Evolutionary conservation across 2,329 filamentous ascomycete genomes (phyloP), one percentile per base, ranked within the genome.

Genomic region (Metarhizium rileyi): DNA sequence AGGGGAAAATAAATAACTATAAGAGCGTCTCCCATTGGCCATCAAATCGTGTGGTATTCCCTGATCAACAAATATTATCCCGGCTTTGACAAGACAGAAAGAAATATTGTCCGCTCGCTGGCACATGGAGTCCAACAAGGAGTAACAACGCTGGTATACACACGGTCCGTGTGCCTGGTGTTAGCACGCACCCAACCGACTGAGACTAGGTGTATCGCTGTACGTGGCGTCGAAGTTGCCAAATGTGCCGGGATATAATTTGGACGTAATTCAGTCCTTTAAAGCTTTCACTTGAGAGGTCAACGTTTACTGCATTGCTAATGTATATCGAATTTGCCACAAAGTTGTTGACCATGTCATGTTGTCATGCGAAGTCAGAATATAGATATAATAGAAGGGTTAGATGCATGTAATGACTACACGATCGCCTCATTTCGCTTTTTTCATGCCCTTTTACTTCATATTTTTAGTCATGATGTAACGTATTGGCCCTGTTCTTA

Each of bases 161-260:
- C 54, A 27, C 54, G 44, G 42, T 56, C 54, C 50, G 53, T 9
- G 20, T 46, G 18, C 42, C 25, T 22, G 18, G 40, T 7, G 2
- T 3, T 7, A 51, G 44, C 9, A 44, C 46, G 54, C 48, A 44
- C 54, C 54, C 16, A 50, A 46, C 1, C 54, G 36, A 14, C 50
- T 52, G 10, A 55, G 45, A 26, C 52, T 51, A n/a, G 54, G 48
- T 26, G 52, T 52, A 35, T 55, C 54, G 16, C 52, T 56, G n/a
- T 52, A 54, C 54, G 49, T 56, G 54, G 50, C 54, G 54, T 46
- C 54, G 54, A 4, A 56, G 48, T 28, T 56, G n/a, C n/a, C n/a
- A n/a, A n/a, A n/a, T n/a, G n/a, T n/a, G n/a, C n/a, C n/a, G n/a
- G n/a, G n/a, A n/a, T n/a, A n/a, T n/a, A n/a, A n/a, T n/a, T n/a